Conservation (phyloP, 2,329 filamentous ascomycete genomes). For the Aureobasidium lini region DNA sequence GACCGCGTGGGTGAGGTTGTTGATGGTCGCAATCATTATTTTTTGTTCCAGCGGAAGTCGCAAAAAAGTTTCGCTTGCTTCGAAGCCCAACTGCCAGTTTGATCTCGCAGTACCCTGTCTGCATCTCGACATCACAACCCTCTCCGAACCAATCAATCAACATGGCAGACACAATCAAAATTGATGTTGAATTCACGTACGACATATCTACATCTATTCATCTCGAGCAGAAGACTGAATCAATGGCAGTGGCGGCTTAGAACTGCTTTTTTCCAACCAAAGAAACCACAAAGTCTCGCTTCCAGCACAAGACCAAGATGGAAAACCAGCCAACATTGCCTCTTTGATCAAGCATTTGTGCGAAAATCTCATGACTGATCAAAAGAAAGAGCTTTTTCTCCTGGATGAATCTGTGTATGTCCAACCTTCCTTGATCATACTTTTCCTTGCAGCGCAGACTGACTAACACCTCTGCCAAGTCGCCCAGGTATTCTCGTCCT, state of each 20-base stretch:
- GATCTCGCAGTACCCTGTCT: neutral
- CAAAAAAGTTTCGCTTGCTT: slow-evolving; percentile 13
- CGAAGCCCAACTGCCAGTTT: neutral
- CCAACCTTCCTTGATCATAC: neutral
- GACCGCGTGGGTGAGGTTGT: neutral
- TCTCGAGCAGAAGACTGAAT: slow-evolving; percentile 12
- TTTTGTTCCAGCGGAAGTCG: slow-evolving; percentile 4
- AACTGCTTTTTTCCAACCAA: slow-evolving; percentile 85
- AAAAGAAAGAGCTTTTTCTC: slow-evolving; percentile 80
- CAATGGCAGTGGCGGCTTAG: slow-evolving; percentile 65
- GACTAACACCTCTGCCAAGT: slow-evolving; percentile 40
- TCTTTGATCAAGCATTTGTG: slow-evolving; percentile 75
- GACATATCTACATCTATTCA: slow-evolving; percentile 18
- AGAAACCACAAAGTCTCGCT: slow-evolving; percentile 64
- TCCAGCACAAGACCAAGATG: slow-evolving; percentile 54
- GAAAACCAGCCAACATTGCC: slow-evolving; percentile 59
- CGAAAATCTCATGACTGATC: slow-evolving; percentile 75
- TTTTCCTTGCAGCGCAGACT: neutral
- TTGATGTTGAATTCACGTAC: slow-evolving; percentile 63
- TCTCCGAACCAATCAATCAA: neutral
- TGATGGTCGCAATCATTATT: neutral
- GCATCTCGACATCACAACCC: neutral
- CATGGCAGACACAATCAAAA: slow-evolving; percentile 11
- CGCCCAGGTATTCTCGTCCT: slow-evolving; percentile 92
- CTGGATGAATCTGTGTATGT: slow-evolving; percentile 81